Evolutionary conservation across 1,139 yeast genomes (phyloP), one percentile per base, ranked within the genome.

Genomic region (Wickerhamomyces sp.): DNA sequence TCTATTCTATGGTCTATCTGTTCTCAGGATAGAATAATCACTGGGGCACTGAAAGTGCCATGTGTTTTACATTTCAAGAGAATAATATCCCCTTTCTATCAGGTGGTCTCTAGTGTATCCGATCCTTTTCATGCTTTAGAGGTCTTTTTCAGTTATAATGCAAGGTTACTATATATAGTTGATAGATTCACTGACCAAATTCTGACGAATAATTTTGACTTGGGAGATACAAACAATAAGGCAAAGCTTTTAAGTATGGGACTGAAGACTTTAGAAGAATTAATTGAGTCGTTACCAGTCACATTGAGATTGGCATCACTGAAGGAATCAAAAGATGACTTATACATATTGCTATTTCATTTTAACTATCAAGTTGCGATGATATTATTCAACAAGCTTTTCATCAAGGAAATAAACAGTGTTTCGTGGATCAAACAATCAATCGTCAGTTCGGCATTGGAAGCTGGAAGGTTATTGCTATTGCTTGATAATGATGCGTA

Each of bases 151-250:
- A 44, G 58, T 21, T 54, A 49, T 33, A 35, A 43, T 10, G 46
- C 57, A 2, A 45, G 61, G 24, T 35, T 58, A 10, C 56, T 56
- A 56, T 59, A 58, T 35, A 54, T 56, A 6, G 46, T 44, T 33
- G 63, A 59, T 36, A 35, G 61, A 20, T 58, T 55, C 30, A 47
- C 52, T 13, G 61, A 58, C 38, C 63, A 59, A 37, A 58, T 59
- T 5, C 49, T 48, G 29, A 55, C 63, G 1, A 48, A 51, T 13
- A 52, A 54, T 29, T 53, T 54, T 30, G 63, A 59, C 38, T 32
- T 57, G 25, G 61, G 62, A 3, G 63, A 58, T 37, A 52, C 56
- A 1, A 52, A 45, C 19, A 52, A 57, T 35, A 38, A 52, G 25
- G 20, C 40, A 28, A 56, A 46, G 22, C 38, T 58, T 7, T 35